Conservation (phyloP, 768 basidiomycete genomes). For the Hypsizygus marmoreus region DNA sequence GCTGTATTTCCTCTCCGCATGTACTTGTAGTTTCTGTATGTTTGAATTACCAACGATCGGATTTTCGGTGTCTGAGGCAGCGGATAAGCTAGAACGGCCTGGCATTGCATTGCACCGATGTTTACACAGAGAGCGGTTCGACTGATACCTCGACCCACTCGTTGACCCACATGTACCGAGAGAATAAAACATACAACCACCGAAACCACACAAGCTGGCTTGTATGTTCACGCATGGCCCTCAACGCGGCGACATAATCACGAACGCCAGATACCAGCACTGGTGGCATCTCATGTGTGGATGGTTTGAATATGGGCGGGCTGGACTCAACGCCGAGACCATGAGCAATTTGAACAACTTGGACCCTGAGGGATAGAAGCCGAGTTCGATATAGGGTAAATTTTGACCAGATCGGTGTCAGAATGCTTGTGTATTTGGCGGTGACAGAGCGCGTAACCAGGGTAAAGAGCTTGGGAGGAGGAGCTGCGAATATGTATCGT, state of each 20-base stretch:
- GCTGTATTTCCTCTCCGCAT: too few relatives aligned
- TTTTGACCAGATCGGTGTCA: conserved; percentile 55
- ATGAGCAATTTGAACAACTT: too few relatives aligned
- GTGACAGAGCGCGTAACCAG: conserved; percentile 59
- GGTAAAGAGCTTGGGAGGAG: conserved; percentile 55
- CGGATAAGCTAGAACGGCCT: too few relatives aligned
- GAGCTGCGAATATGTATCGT: conserved; percentile 21
- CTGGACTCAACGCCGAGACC: too few relatives aligned
- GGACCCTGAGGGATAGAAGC: too few relatives aligned
- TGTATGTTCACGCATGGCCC: conserved; percentile 71
- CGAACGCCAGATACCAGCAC: conserved; percentile 59
- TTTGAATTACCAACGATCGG: too few relatives aligned
- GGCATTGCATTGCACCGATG: too few relatives aligned
- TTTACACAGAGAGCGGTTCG: too few relatives aligned
- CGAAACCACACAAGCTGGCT: conserved; percentile 90
- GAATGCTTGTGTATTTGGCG: conserved; percentile 62
- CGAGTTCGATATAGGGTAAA: conserved; percentile 33
- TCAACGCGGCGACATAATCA: conserved; percentile 57
- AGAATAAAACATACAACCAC: conserved; percentile 78
- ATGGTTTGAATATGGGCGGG: too few relatives aligned
- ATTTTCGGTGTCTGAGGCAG: too few relatives aligned
- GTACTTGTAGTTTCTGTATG: too few relatives aligned
- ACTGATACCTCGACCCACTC: conserved; percentile 66
- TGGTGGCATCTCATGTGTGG: too few relatives aligned
- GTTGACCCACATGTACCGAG: conserved; percentile 93